Evolutionary conservation across 768 basidiomycete species (phyloP).

Genomic region (Mycena amicta): DNA sequence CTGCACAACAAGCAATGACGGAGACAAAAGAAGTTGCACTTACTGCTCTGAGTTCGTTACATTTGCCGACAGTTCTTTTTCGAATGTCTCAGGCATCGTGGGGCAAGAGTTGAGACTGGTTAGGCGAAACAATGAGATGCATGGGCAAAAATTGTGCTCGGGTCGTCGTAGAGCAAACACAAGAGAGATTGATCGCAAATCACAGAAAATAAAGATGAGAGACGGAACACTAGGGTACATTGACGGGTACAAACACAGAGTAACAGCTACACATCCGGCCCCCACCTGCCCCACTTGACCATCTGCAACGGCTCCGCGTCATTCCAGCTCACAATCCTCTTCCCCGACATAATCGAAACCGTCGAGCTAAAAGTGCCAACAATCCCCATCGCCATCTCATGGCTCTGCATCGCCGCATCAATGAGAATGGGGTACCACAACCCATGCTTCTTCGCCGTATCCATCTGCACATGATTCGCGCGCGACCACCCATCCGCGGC

Average conservation of each 20-base stretch:
- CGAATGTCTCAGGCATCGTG: too few species aligned
- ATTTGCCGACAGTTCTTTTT: too few species aligned
- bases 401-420: slow-evolving; percentile 47
- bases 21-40: too few species aligned
- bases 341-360: slow-evolving; percentile 45
- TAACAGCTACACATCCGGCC: background rate
- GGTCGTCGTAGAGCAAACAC: too few species aligned
- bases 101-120: too few species aligned
- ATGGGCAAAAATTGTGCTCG: too few species aligned
- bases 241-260: background rate
- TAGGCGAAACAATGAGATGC: too few species aligned
- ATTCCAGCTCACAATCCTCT: slow-evolving; percentile 50
- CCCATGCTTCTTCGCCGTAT: slow-evolving; percentile 24
- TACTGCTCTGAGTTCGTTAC: too few species aligned
- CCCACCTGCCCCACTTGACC: slow-evolving; percentile 41
- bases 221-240: too few species aligned
- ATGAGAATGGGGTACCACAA: slow-evolving; percentile 48
- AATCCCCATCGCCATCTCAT: slow-evolving; percentile 44
- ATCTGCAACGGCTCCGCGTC: slow-evolving; percentile 34
- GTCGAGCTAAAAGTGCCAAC: slow-evolving; percentile 54
- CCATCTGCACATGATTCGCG: background rate
- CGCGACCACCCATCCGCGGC: slow-evolving; percentile 30
- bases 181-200: too few species aligned
- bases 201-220: too few species aligned
- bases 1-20: too few species aligned